These are phyloP conservation scores for Sordaria brevicollis DNA, from an alignment of 495 filamentous ascomycete species.

Conservation along the genomic window DNA sequence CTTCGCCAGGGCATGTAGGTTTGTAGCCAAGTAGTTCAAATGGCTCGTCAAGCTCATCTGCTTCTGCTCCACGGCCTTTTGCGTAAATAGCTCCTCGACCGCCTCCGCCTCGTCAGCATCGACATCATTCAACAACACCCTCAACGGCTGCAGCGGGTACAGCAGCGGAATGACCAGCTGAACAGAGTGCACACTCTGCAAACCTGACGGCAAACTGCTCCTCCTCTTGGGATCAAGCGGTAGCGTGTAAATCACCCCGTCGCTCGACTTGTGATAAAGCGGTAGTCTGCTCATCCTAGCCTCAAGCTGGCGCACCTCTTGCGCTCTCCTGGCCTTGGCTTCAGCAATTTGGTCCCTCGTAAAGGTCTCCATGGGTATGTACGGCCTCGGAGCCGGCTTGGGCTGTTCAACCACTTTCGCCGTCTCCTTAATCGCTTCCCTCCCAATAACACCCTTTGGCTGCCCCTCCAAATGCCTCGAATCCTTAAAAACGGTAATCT, in stretches of 20 bases:
- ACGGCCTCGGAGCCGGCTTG: slow-evolving; percentile 29
- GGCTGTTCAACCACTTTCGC: slow-evolving; percentile 17
- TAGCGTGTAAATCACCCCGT: slow-evolving; percentile 61
- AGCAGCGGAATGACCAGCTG: slow-evolving; percentile 60
- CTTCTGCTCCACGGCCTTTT: slow-evolving; percentile 44
- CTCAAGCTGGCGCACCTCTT: slow-evolving; percentile 66
- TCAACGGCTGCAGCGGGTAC: slow-evolving; percentile 63
- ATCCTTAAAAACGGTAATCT: slow-evolving; percentile 58
- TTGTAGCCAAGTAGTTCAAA: slow-evolving; percentile 67
- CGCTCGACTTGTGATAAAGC: slow-evolving; percentile 57
- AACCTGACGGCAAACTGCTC: slow-evolving; percentile 47
- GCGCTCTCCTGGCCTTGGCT: slow-evolving; percentile 53
- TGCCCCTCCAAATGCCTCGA: slow-evolving; percentile 27
- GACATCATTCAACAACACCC: slow-evolving; percentile 55
- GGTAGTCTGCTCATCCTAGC: slow-evolving; percentile 62
- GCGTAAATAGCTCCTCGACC: slow-evolving; percentile 55
- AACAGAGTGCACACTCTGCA: slow-evolving; percentile 54
- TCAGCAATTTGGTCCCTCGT: slow-evolving; percentile 46
- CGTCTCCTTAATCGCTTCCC: slow-evolving; percentile 22
- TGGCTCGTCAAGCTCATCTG: slow-evolving; percentile 60
- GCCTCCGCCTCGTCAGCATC: slow-evolving; percentile 47
- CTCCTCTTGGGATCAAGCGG: slow-evolving; percentile 60
- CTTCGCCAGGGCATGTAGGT: slow-evolving; percentile 60
- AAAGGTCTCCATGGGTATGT: slow-evolving; percentile 34
- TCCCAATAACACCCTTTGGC: neutral